Base-by-base conservation (phyloP, 495 filamentous ascomycete species). In the Podospora australis region DNA sequence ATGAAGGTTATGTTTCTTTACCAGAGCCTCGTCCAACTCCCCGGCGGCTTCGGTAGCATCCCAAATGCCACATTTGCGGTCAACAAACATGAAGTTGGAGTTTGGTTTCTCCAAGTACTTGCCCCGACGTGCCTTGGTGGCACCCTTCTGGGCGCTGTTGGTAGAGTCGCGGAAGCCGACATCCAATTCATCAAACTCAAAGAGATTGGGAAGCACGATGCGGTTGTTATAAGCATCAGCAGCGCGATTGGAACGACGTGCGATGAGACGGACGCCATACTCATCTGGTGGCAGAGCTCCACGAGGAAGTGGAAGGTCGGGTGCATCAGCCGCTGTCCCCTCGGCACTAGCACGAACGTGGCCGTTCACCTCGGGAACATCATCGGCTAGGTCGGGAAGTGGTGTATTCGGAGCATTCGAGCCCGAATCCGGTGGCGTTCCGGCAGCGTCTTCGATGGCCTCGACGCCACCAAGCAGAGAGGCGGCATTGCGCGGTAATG, bases 151-250 rank as follows among this genome's bases (percentile, higher is more conserved):
- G 39, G 62, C 60, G 44, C 63, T 65, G 48, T 74, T 74, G 46
- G 69, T 63, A 10, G 71, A 73, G 36, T 73, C 71, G 4, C 71
- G 72, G 48, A 74, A 72, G n/a, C 72, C 72, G 30, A 75, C 74
- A 46, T 75, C 69, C 4, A 64, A 35, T 11, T 68, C 59, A 19
- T 64, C 62, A 23, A 57, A 74, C 21, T 65, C 56, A 40, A 70
- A 70, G 0, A 56, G 9, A 21, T 53, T 62, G 21, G 69, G 68
- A 9, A 68, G 53, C 52, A 73, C 66, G 41, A 74, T 64, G 5
- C 72, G 69, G 51, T 73, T 74, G 44, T 67, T 64, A n/a, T 55
- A 59, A 10, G 52, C 39, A 19, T 63, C 65, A 7, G 61, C 55
- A 0, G 55, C 58, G n/a, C n/a, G n/a, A 2, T 59, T 63, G 19